Conservation (phyloP, 208 protist species). For the Crithidia expoeki region DNA sequence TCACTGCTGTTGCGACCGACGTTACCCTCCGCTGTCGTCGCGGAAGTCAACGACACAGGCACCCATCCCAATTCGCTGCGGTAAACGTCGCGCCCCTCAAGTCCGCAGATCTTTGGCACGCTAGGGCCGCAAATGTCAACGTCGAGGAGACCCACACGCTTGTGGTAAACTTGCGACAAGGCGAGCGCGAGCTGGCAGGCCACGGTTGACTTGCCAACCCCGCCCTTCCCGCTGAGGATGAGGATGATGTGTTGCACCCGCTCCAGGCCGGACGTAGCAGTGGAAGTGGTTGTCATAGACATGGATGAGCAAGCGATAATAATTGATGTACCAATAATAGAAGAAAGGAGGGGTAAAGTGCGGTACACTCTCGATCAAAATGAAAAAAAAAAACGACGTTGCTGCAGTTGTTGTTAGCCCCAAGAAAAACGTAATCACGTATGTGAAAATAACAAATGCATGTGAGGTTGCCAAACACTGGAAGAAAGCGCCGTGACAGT, state of each 20-base stretch:
- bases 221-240: conserved; percentile 99
- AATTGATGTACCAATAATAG: background rate
- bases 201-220: conserved; percentile 99
- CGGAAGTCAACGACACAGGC: conserved; percentile 59
- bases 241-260: conserved; percentile 97
- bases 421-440: too few relatives aligned
- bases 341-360: too few relatives aligned
- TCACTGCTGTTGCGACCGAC: background rate
- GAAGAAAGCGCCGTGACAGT: too few relatives aligned
- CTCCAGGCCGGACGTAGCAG: conserved; percentile 22
- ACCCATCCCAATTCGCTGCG: conserved; percentile 83
- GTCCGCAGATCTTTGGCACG: conserved; percentile 96
- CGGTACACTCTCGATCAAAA: too few relatives aligned
- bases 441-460: too few relatives aligned
- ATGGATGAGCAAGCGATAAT: background rate
- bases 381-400: too few relatives aligned
- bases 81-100: conserved; percentile 91
- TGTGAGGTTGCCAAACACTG: too few relatives aligned
- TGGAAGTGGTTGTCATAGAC: background rate
- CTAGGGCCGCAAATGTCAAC: conserved; percentile 95
- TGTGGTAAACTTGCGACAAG: conserved; percentile 70
- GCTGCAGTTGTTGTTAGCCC: too few relatives aligned
- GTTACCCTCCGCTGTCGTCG: background rate
- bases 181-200: conserved; percentile 96
- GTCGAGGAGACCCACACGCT: conserved; percentile 91